These are phyloP conservation scores for Gossypium davidsonii DNA, from an alignment of 441 rosid species.

Conservation along the genomic window DNA sequence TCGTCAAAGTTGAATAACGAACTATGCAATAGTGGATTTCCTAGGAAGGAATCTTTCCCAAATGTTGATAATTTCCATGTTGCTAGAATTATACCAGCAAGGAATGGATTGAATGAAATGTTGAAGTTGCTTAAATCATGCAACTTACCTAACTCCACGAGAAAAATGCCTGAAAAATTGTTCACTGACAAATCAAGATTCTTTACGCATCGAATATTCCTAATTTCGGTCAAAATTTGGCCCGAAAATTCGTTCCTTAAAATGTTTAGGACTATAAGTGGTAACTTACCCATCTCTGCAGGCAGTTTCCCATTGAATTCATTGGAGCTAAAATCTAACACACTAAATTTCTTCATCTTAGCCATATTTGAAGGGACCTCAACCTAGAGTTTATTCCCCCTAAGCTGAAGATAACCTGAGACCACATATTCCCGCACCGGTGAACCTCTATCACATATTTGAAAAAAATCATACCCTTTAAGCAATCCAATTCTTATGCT, in stretches of 20 bases:
- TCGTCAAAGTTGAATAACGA: constrained; percentile 23
- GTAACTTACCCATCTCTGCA: constrained; percentile 45
- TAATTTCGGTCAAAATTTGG: constrained; percentile 53
- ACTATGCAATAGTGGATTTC: constrained; percentile 52
- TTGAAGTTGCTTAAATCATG: constrained; percentile 62
- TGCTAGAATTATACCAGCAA: constrained; percentile 52
- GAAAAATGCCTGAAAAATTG: constrained; percentile 70
- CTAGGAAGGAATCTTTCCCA: constrained; percentile 58
- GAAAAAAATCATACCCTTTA: constrained; percentile 60
- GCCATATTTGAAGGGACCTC: constrained; percentile 50
- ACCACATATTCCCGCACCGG: constrained; percentile 25
- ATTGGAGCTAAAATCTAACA: constrained; percentile 62
- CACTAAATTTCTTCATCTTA: constrained; percentile 52
- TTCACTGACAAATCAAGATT: constrained; percentile 73
- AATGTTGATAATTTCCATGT: constrained; percentile 70
- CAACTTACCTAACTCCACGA: constrained; percentile 44
- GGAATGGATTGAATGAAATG: constrained; percentile 63
- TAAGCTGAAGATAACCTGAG: constrained; percentile 71
- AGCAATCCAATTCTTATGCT: constrained; percentile 68
- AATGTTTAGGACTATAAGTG: constrained; percentile 67
- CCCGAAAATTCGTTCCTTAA: constrained; percentile 52
- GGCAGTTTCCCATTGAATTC: constrained; percentile 51
- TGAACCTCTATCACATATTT: constrained; percentile 44
- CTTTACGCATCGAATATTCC: constrained; percentile 47
- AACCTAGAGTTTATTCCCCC: constrained; percentile 59